These are phyloP conservation scores for Clonostachys sp. DNA, from an alignment of 2,329 filamentous ascomycete species.

Conservation along the genomic window DNA sequence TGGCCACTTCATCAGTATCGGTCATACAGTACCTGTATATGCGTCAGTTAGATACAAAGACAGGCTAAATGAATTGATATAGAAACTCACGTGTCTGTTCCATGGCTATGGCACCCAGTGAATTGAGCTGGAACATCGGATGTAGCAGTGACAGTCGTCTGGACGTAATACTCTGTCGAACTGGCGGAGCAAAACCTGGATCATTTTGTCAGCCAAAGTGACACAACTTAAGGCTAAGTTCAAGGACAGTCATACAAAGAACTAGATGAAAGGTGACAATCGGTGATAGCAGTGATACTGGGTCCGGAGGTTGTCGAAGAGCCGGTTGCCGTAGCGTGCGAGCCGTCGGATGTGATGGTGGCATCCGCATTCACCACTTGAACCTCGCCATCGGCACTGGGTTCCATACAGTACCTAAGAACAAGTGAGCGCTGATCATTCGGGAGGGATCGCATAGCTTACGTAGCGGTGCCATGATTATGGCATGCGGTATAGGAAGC, in stretches of 20 bases:
- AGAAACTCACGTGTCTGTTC: conserved; percentile 42
- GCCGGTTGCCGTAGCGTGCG: too few relatives aligned
- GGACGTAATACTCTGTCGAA: conserved; percentile 34
- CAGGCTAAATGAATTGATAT: background rate
- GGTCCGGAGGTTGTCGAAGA: too few relatives aligned
- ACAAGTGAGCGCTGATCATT: too few relatives aligned
- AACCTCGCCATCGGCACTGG: too few relatives aligned
- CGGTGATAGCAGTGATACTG: too few relatives aligned
- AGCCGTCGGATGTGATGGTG: too few relatives aligned
- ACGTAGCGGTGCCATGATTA: conserved; percentile 53
- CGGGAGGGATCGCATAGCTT: conserved; percentile 12
- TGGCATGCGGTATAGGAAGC: conserved; percentile 63
- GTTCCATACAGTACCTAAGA: too few relatives aligned
- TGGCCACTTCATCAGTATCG: conserved; percentile 53
- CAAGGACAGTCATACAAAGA: too few relatives aligned
- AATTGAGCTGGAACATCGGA: conserved; percentile 54
- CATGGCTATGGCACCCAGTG: conserved; percentile 63
- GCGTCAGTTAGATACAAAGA: background rate
- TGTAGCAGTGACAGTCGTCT: conserved; percentile 46
- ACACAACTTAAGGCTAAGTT: too few relatives aligned
- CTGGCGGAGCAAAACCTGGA: conserved; percentile 38
- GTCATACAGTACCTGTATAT: conserved; percentile 54
- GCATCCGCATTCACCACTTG: too few relatives aligned
- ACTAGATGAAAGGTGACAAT: too few relatives aligned
- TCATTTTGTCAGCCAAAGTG: too few relatives aligned